Conservation (phyloP, 441 rosid species). For the Breynia disticha region DNA sequence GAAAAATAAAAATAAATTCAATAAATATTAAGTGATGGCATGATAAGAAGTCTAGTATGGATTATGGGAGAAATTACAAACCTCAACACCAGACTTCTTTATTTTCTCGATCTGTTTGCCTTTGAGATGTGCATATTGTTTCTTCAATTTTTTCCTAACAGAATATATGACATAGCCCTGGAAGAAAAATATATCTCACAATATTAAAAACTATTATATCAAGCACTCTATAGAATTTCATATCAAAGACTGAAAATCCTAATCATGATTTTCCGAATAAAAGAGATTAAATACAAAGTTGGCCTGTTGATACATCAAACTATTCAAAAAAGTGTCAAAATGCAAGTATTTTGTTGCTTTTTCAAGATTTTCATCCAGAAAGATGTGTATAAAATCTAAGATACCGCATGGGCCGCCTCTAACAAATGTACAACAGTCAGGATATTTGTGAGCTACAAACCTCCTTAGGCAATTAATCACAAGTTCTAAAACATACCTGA, state of each 20-base stretch:
- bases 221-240: conserved; percentile 2
- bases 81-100: conserved; percentile 83
- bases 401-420: neutral
- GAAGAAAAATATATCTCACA: conserved; percentile 10
- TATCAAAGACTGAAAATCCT: neutral
- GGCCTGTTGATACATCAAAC: neutral
- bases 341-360: too few species aligned
- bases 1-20: conserved; percentile 10
- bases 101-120: conserved; percentile 87
- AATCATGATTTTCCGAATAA: neutral
- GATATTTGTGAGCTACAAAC: neutral
- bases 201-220: conserved; percentile 2
- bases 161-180: conserved; percentile 92
- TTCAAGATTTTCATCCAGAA: too few species aligned
- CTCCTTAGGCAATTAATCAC: neutral
- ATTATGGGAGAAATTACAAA: conserved; percentile 19
- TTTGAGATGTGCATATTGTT: conserved; percentile 76
- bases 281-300: neutral
- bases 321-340: too few species aligned
- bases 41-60: neutral
- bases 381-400: too few species aligned
- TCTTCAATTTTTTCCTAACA: conserved; percentile 74
- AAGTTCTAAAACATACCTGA: conserved; percentile 37
- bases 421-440: neutral
- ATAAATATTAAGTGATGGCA: conserved; percentile 4